Evolutionary conservation across 2,329 filamentous ascomycete genomes (phyloP).

Genomic region (Penicillium sumatraense): DNA sequence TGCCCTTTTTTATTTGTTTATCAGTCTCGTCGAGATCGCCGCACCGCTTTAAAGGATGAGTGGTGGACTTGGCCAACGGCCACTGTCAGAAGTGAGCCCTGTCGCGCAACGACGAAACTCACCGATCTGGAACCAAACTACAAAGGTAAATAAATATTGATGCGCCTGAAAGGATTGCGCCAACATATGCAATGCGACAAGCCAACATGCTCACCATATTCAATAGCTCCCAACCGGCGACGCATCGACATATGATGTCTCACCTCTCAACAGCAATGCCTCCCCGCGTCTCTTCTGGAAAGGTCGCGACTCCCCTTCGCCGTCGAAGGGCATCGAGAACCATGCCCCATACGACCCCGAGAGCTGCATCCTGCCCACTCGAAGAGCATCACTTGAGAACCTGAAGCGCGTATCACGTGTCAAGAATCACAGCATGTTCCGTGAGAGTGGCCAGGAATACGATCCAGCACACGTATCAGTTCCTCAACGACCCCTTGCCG

Average conservation of each 20-base stretch:
- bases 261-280: conserved; percentile 66
- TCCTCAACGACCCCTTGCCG: conserved; percentile 80
- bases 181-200: neutral
- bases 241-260: conserved; percentile 83
- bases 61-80: conserved; percentile 65
- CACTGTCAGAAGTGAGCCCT: conserved; percentile 86
- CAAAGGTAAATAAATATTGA: conserved; percentile 74
- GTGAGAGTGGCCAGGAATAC: conserved; percentile 91
- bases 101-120: conserved; percentile 89
- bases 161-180: conserved; percentile 17
- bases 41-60: conserved; percentile 57
- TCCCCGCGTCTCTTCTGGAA: conserved; percentile 94
- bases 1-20: neutral
- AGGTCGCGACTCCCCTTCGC: conserved; percentile 69
- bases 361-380: conserved; percentile 71
- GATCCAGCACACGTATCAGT: conserved; percentile 77
- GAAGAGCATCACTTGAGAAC: conserved; percentile 91
- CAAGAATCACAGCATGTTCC: conserved; percentile 97
- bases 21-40: neutral
- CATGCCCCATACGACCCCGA: conserved; percentile 61
- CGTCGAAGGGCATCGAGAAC: conserved; percentile 72
- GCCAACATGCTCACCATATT: conserved; percentile 27
- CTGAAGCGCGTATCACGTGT: conserved; percentile 93
- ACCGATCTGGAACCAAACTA: conserved; percentile 80
- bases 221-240: conserved; percentile 74